Evolutionary conservation across 2,329 filamentous ascomycete species (phyloP), one percentile per base, ranked within the genome.

Genomic region (Cercospora canescens): DNA sequence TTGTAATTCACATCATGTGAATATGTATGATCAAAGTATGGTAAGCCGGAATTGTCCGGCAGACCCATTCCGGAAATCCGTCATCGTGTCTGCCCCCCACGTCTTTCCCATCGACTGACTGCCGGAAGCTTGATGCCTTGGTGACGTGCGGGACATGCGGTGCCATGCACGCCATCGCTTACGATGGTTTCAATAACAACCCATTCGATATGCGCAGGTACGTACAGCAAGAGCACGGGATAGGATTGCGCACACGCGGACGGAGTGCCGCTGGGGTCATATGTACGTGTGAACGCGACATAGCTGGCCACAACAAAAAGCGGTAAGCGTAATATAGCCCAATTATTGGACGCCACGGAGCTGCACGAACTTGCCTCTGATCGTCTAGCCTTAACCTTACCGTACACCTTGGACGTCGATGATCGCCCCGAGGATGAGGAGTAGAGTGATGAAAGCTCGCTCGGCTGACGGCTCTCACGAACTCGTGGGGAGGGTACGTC

Each of bases 161-260:
- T 45, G 35, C n/a, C 12, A 35, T 60, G 58, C 58, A 60, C 24
- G 58, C 37, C 26, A 60, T 60, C 58, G 58, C 28, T 24, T 34
- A 48, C 30, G 37, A 50, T 7, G 32, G 37, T 60, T 50, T 21
- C 30, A 34, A 60, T 45, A 41, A 34, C 24, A 48, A 32, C 37
- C 57, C 57, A 60, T 60, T 60, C 57, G 57, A 32, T 28, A 48
- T 60, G 57, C 57, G 57, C 57, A 60, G 57, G 57, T 50, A 60
- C 57, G 56, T 26, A 41, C 45, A 50, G 24, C 45, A 48, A 55
- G 32, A 16, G 54, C 30, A 48, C 45, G 45, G 45, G 52, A 55
- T 34, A 55, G 18, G 28, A 55, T n/a, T 32, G 41, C 21, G 14
- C 16, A 18, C 39, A 45, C 39, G 18, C 11, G 45, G 45, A 26